A percentile compares a stretch with the other conserved stretches of the same genome.
These are phyloP conservation scores for Citrus glauca DNA, from an alignment of 345 rosid species.

Conservation along the genomic window DNA sequence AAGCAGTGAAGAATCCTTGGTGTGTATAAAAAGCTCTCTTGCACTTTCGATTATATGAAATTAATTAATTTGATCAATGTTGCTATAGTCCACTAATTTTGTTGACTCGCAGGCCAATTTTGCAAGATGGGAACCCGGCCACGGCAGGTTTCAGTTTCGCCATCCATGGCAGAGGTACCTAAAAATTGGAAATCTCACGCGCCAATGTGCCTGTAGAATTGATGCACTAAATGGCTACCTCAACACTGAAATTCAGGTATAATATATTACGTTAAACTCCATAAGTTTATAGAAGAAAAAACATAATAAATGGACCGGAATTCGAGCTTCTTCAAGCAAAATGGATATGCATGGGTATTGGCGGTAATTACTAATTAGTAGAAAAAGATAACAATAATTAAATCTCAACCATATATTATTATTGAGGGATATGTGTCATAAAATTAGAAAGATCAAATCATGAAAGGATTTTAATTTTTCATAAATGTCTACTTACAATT, in stretches of 20 bases:
- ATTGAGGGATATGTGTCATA: too few relatives aligned
- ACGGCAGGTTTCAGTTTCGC: constrained; percentile 59
- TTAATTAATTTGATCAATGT: not conserved
- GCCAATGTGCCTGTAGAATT: constrained; percentile 60
- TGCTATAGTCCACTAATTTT: not conserved
- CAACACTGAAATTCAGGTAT: constrained; percentile 38
- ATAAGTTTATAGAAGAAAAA: too few relatives aligned
- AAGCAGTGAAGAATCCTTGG: constrained; percentile 67
- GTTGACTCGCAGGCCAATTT: constrained; percentile 51
- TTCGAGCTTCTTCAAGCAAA: too few relatives aligned
- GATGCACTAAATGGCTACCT: constrained; percentile 59
- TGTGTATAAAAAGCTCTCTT: constrained; percentile 18
- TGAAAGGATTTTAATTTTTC: too few relatives aligned
- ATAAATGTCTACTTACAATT: not conserved
- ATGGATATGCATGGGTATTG: too few relatives aligned
- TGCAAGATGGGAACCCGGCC: constrained; percentile 87
- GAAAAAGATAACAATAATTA: too few relatives aligned
- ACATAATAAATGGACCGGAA: too few relatives aligned
- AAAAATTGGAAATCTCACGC: constrained; percentile 38
- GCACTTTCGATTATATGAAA: not conserved
- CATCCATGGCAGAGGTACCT: constrained; percentile 84
- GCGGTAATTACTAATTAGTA: too few relatives aligned
- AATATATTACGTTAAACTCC: too few relatives aligned
- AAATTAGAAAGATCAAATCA: too few relatives aligned
- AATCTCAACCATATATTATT: too few relatives aligned